These are phyloP conservation scores for Triticum turgidum DNA, from an alignment of 176 grass and related monocot species.

Conservation along the genomic window DNA sequence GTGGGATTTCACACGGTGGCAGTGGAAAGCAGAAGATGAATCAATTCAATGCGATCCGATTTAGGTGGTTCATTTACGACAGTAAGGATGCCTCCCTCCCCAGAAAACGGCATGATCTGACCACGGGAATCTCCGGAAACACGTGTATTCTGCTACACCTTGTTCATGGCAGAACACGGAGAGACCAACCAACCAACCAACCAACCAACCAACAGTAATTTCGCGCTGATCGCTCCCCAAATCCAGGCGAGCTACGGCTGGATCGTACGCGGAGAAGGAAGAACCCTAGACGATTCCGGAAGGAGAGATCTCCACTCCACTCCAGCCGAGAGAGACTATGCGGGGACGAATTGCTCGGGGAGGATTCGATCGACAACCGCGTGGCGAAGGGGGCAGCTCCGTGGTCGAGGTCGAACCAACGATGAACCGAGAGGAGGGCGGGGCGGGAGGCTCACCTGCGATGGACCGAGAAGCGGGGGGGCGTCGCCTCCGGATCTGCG, in stretches of 20 bases:
- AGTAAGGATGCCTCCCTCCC: background rate
- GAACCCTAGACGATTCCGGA: too few species aligned
- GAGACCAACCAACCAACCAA: background rate
- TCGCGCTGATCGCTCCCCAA: background rate
- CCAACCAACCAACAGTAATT: background rate
- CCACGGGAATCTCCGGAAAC: background rate
- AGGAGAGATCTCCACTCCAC: background rate
- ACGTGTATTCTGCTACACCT: background rate
- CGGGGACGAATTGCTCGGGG: background rate
- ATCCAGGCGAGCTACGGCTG: background rate
- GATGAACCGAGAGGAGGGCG: background rate
- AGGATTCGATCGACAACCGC: background rate
- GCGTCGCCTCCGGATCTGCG: background rate
- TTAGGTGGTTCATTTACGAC: background rate
- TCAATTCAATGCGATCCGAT: background rate
- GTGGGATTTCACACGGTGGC: background rate
- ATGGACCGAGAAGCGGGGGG: background rate
- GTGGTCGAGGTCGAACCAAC: too few species aligned
- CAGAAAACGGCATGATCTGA: background rate
- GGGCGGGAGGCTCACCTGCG: background rate
- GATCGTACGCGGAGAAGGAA: background rate
- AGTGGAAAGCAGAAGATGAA: background rate
- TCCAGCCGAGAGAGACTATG: background rate
- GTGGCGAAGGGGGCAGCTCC: background rate
- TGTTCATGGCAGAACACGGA: background rate